Evolutionary conservation across 1,139 yeast species (phyloP), one percentile per base, ranked within the genome.

Genomic region (Suhomyces taliae): DNA sequence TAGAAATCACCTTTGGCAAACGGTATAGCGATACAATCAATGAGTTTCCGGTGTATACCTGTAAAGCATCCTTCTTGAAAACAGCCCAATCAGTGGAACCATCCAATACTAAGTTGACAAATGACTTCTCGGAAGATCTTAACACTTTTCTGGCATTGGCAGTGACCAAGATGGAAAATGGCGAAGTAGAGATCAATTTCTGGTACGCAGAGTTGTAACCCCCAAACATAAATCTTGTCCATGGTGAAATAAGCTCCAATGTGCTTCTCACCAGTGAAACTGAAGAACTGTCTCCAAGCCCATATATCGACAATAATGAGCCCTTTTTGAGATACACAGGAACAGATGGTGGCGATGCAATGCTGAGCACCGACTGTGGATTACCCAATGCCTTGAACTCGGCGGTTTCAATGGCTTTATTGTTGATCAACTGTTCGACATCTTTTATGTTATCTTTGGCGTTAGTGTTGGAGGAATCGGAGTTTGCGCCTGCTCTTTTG

Each of bases 31-130:
- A 61, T 2, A 81, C 59, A 12, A 64, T 58, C 40, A 83, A 63
- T 1, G 83, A 72, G 33, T 74, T 69, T 0, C 88, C 88, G 2
- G 78, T 63, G 53, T 73, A 81, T 0, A 74, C 78, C 43, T 79
- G 81, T 27, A 83, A 60, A 0, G 82, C 72, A 10, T 67, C 59
- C 4, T 69, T 65, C 39, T 76, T 68, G 40, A 83, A 66, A 4
- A 83, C 50, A 1, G 85, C 85, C 87, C 87, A 83, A 55, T 83
- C 89, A 27, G 64, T 64, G 1, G 77, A 65, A 1, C 89, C 89
- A 52, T 83, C 86, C 47, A 83, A 60, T 6, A 67, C 54, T 34
- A 83, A 52, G 37, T 67, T 68, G 10, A 72, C 72, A 55, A 79
- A 75, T 12, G 81, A 66, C 43, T 64, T 72, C 9, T 59, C 55